These are phyloP conservation scores for Penicillium verhagenii DNA, from an alignment of 495 filamentous ascomycete species.

Conservation along the genomic window DNA sequence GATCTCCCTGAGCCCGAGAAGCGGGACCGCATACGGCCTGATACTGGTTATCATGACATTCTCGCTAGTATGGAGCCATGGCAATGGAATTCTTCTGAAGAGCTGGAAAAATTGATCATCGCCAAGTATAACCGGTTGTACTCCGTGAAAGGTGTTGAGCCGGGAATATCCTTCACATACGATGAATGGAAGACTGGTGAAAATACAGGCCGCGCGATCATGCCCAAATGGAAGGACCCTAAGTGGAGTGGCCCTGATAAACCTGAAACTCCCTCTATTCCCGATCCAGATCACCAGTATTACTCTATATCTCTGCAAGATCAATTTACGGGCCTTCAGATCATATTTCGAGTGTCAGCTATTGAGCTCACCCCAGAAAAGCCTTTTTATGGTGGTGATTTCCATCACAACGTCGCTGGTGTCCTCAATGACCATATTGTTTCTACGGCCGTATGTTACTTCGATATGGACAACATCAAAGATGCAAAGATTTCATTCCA, in stretches of 20 bases:
- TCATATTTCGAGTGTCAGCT: slow-evolving; percentile 7
- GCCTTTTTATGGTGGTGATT: slow-evolving; percentile 9
- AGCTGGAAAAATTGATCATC: slow-evolving; percentile 4
- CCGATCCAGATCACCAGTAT: slow-evolving; percentile 1
- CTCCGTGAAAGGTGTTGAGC: slow-evolving; percentile 8
- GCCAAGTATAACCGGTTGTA: slow-evolving; percentile 3
- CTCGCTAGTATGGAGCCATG: background rate
- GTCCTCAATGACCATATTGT: slow-evolving; percentile 13
- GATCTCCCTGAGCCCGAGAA: slow-evolving; percentile 8
- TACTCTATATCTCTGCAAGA: slow-evolving; percentile 10
- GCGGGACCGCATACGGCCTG: slow-evolving; percentile 3
- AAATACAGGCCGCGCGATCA: slow-evolving; percentile 8
- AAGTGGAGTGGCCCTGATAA: background rate
- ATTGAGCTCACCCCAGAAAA: slow-evolving; percentile 12
- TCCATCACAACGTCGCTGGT: slow-evolving; percentile 4
- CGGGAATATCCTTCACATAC: slow-evolving; percentile 11
- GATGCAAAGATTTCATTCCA: slow-evolving; percentile 8
- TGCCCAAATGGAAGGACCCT: background rate
- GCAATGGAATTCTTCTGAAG: slow-evolving; percentile 5
- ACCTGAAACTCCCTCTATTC: background rate
- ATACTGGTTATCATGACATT: background rate
- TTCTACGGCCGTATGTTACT: slow-evolving; percentile 6
- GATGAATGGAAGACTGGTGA: slow-evolving; percentile 10
- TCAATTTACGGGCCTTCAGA: slow-evolving; percentile 9
- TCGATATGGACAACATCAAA: slow-evolving; percentile 12